Base-by-base conservation (phyloP, 208 protist species). In the Leptomonas pyrrhocoris region DNA sequence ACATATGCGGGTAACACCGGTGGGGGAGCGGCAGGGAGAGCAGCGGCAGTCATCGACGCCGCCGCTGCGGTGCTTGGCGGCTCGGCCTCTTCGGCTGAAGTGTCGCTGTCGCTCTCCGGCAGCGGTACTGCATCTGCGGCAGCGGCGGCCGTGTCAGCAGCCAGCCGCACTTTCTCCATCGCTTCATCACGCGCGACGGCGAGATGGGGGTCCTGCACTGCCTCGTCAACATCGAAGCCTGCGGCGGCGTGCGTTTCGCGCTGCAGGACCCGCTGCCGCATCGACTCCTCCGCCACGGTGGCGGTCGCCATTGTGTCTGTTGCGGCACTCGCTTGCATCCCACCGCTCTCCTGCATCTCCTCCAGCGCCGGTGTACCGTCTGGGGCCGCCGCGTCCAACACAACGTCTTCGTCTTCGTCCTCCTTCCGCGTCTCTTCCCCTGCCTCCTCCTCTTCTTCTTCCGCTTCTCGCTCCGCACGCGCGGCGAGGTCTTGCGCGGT, bases 191-290 rank as follows among this genome's bases (percentile, higher is more conserved):
- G 36, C 40, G 56, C 23, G 72, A 73, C 56, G 25, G 74, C 31
- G 49, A 71, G 45, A 59, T 57, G 53, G 71, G 71, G 21, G 59
- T 77, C 27, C 43, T 70, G 49, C 25, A 83, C 31, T 25, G 43
- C 57, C 50, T 82, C 74, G 50, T 77, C 62, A 27, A 70, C 59
- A 27, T 81, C 77, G 28, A 62, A 74, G 55, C 79, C 79, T 8
- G 77, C 73, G 15, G 77, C 79, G 2, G 78, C 74, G 65, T 75
- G 62, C 3, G 66, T 73, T 31, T 66, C 60, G 31, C 38, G 51
- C 48, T 76, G 71, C 36, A 68, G 60, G 23, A 55, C 62, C 11
- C 71, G 71, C 40, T 67, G 76, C 40, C 27, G 70, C 48, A 80
- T 43, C 18, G 27, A 42, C 18, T 70, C 54, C 21, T 79, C 62